Evolutionary conservation across 345 rosid genomes (phyloP), one percentile per base, ranked within the genome.

Genomic region (Hirschfeldia incana): DNA sequence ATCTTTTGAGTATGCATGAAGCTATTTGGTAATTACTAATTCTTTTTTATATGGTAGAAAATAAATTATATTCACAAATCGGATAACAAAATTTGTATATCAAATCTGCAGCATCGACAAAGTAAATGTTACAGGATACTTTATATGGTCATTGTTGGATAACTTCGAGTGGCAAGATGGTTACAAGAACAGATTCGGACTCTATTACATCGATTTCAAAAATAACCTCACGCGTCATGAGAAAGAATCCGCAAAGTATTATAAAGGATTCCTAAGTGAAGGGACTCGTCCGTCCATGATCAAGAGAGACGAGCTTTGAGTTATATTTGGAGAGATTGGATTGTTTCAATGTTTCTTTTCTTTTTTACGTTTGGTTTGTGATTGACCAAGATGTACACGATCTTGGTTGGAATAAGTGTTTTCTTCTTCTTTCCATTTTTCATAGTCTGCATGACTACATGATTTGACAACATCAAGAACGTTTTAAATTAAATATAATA

Each of bases 71-170:
- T 63, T 2, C 9, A n/a, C 6, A 4, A 32, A 30, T 5, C 11
- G n/a, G 6, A 30, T 13, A n/a, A 62, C 3, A 62, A 2, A 4
- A 5, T 63, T 63, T 6, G 0, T 6, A 63, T 30, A 0, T 12
- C 15, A 42, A 42, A 42, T 6, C 8, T 63, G 67, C 67, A 63
- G 67, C 42, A 73, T 13, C 4, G 37, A 61, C 65, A 61, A 61
- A 4, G 76, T 73, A 28, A 73, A 49, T 42, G 76, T 73, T 9
- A 73, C 76, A 1, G 76, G 68, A 73, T 73, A 73, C 12, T 73
- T 61, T 62, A 39, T 44, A 15, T 73, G 76, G 76, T 73, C 76
- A 29, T 30, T 73, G 76, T 8, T 73, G 76, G 76, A 73, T 30
- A 73, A 73, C 13, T 73, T 73, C 1, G 76, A 73, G 17, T 73